Evolutionary conservation across 2,329 filamentous ascomycete genomes (phyloP).

Genomic region (Malbranchea zuffiana): DNA sequence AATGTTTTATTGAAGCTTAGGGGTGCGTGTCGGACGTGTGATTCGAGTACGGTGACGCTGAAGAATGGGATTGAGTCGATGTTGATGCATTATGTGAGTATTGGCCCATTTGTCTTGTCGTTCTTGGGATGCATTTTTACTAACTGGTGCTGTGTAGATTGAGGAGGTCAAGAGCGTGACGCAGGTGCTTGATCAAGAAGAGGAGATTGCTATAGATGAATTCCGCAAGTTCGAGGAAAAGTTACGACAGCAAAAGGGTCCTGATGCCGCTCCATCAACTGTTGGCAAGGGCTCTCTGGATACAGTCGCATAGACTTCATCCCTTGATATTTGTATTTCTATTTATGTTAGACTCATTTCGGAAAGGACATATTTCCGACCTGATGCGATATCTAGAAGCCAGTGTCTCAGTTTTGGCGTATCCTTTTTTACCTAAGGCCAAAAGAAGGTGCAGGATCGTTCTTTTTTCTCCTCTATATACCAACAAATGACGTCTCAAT

Average conservation of each 20-base stretch:
- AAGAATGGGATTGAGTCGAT: slow-evolving; percentile 98
- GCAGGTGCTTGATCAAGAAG: slow-evolving; percentile 83
- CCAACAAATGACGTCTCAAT: too few relatives aligned
- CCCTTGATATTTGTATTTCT: too few relatives aligned
- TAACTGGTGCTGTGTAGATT: slow-evolving; percentile 47
- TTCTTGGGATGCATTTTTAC: neutral
- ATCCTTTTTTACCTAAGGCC: too few relatives aligned
- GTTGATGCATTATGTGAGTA: slow-evolving; percentile 86
- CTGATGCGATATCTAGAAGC: too few relatives aligned
- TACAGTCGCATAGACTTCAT: too few relatives aligned
- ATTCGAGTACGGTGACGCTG: slow-evolving; percentile 89
- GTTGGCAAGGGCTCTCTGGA: slow-evolving; percentile 37
- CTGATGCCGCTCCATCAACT: slow-evolving; percentile 39
- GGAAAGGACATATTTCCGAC: too few relatives aligned
- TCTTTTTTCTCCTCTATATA: too few relatives aligned
- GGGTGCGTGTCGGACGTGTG: slow-evolving; percentile 89
- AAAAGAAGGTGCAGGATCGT: too few relatives aligned
- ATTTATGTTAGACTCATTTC: too few relatives aligned
- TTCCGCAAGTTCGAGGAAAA: slow-evolving; percentile 95
- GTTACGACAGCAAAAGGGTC: slow-evolving; percentile 48
- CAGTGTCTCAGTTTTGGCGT: too few relatives aligned
- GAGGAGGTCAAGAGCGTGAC: slow-evolving; percentile 90
- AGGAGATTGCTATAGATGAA: slow-evolving; percentile 74
- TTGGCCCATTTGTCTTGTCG: slow-evolving; percentile 2
- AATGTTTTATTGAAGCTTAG: slow-evolving; percentile 77